Conservation (phyloP, 225 moss, liverwort and hornwort species). For the Antitrichia curtipendula region DNA sequence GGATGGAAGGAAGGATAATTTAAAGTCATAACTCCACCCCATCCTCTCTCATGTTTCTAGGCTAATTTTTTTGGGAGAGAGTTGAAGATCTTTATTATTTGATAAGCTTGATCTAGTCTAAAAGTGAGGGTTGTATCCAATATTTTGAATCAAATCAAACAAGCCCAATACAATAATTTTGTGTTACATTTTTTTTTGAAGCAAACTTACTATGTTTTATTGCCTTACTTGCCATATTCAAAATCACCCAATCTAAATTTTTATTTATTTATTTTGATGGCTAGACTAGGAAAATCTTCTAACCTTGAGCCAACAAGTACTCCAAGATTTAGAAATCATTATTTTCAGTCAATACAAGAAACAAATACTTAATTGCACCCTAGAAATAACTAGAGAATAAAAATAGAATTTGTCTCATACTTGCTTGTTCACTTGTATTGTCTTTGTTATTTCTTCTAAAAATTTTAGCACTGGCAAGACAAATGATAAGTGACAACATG, state of each 20-base stretch:
- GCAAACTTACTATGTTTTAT: background rate
- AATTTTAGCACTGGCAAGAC: background rate
- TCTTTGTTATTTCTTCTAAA: background rate
- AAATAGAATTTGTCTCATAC: background rate
- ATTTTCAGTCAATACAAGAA: background rate
- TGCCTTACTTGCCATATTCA: background rate
- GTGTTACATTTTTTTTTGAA: background rate
- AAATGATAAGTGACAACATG: background rate
- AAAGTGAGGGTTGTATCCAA: background rate
- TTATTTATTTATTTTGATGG: background rate
- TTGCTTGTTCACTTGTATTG: background rate
- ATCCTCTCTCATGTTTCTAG: background rate
- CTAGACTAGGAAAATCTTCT: too few species aligned
- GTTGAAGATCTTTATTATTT: background rate
- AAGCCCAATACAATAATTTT: background rate
- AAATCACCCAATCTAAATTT: background rate
- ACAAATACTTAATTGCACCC: background rate
- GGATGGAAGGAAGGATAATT: background rate
- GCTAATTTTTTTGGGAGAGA: background rate
- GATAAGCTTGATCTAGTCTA: background rate
- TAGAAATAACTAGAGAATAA: background rate
- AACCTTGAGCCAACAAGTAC: background rate
- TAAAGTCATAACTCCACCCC: background rate
- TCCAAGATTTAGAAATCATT: background rate
- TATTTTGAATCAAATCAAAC: background rate